These are phyloP conservation scores for Hydrangea macrophylla DNA, from an alignment of 148 eudicot species.

Conservation along the genomic window DNA sequence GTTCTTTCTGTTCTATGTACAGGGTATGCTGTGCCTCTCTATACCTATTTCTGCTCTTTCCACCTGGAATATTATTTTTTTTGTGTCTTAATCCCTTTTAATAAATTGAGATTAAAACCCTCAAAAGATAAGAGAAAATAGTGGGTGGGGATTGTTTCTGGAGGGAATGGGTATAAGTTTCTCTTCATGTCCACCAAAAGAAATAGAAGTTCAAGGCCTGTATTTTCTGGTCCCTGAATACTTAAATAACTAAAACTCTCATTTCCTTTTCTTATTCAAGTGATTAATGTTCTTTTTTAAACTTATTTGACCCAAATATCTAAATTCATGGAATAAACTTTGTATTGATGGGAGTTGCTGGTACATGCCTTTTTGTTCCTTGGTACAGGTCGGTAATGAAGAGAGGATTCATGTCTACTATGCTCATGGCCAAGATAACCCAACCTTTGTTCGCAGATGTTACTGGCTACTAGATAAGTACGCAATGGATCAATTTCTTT, in stretches of 20 bases:
- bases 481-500: conserved; percentile 13
- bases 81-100: too few species aligned
- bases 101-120: neutral
- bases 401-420: conserved; percentile 96
- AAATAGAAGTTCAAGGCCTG: neutral
- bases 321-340: conserved; percentile 5
- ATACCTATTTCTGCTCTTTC: neutral
- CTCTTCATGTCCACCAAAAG: neutral
- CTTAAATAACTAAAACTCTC: too few species aligned
- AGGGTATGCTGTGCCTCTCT: neutral
- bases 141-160: too few species aligned
- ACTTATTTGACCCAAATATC: neutral
- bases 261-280: neutral
- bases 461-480: conserved; percentile 99
- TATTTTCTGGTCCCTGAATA: neutral
- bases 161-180: neutral
- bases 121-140: too few species aligned
- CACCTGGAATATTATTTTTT: neutral
- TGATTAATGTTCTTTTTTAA: neutral
- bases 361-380: conserved; percentile 9
- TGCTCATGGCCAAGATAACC: conserved; percentile 83
- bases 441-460: conserved; percentile 95
- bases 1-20: neutral
- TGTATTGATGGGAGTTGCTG: neutral
- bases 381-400: conserved; percentile 75